These are phyloP conservation scores for Chaetomium cochliodes DNA, from an alignment of 495 filamentous ascomycete species.

Conservation along the genomic window DNA sequence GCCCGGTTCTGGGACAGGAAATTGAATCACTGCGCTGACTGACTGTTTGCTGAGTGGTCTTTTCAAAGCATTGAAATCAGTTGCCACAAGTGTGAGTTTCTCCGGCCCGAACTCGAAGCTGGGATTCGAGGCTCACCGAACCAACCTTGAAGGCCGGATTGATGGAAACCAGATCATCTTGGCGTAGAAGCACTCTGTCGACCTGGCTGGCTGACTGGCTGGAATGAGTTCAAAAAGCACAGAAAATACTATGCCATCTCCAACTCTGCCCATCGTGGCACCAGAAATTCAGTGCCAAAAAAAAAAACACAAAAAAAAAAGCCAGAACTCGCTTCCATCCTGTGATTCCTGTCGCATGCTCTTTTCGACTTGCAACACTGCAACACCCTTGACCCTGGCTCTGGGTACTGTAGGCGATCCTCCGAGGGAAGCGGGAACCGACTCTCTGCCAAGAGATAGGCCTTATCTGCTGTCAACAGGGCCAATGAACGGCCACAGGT, in stretches of 20 bases:
- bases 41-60: constrained; percentile 13
- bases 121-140: neutral
- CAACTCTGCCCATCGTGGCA: too few relatives aligned
- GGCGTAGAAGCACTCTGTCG: too few relatives aligned
- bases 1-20: neutral
- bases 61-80: neutral
- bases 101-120: neutral
- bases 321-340: too few relatives aligned
- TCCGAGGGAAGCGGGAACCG: neutral
- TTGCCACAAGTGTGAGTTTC: neutral
- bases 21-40: constrained; percentile 21
- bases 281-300: too few relatives aligned
- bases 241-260: too few relatives aligned
- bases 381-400: neutral
- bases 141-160: too few relatives aligned
- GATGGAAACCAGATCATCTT: too few relatives aligned
- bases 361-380: neutral
- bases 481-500: neutral
- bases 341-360: neutral
- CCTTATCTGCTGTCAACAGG: neutral
- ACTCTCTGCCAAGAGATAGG: neutral
- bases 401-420: neutral
- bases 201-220: too few relatives aligned
- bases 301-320: too few relatives aligned
- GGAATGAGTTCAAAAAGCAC: too few relatives aligned